These are phyloP conservation scores for Thraustotheca clavata DNA, from an alignment of 352 stramenopile genomes.

Conservation along the genomic window DNA sequence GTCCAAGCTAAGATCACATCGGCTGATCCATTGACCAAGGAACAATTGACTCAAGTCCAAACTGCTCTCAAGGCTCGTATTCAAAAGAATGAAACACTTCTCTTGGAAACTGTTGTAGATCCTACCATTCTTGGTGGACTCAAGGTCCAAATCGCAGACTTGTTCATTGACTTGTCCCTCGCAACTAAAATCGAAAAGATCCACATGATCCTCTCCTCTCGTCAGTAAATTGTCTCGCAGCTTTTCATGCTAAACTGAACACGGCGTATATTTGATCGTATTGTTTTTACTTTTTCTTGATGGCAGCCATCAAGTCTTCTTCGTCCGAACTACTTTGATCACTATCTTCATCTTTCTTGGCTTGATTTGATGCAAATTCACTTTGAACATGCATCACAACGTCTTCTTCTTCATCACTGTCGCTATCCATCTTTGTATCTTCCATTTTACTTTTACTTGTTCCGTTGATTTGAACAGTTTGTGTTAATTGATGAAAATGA, in stretches of 20 bases:
- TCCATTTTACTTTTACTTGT: conserved; percentile 19
- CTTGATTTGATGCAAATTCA: conserved; percentile 34
- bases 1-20: conserved; percentile 96
- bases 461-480: conserved; percentile 30
- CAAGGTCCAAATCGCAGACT: conserved; percentile 96
- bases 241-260: background rate
- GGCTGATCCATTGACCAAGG: conserved; percentile 89
- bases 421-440: conserved; percentile 23
- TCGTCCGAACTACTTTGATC: conserved; percentile 38
- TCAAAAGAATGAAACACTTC: conserved; percentile 86
- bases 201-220: conserved; percentile 36
- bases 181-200: conserved; percentile 94
- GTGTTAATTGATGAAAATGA: conserved; percentile 57
- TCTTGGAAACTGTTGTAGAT: conserved; percentile 89
- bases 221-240: conserved; percentile 14
- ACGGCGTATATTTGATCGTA: conserved; percentile 15
- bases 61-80: conserved; percentile 86
- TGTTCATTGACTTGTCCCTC: conserved; percentile 96
- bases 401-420: conserved; percentile 69
- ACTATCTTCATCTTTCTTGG: conserved; percentile 26
- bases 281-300: conserved; percentile 51
- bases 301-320: conserved; percentile 55
- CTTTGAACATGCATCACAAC: conserved; percentile 54
- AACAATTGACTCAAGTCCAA: conserved; percentile 89
- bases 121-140: conserved; percentile 92